Conservation (phyloP, 257 asterid genomes). For the Lycium barbarum region DNA sequence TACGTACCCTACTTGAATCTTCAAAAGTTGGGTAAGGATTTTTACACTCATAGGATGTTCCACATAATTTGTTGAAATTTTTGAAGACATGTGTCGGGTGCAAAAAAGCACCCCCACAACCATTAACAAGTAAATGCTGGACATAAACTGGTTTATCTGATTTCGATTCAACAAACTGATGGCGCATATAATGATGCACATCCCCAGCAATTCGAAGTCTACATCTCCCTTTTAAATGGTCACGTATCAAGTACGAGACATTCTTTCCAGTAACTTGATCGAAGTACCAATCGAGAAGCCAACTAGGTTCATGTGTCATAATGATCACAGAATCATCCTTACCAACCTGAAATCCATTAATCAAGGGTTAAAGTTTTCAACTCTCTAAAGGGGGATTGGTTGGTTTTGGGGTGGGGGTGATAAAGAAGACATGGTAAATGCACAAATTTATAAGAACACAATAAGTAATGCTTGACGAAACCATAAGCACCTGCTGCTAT, state of each 20-base stretch:
- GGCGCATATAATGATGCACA: constrained; percentile 98
- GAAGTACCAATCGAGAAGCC: constrained; percentile 99
- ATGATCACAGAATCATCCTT: constrained; percentile 86
- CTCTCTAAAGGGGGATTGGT: not conserved
- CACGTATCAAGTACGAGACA: constrained; percentile 73
- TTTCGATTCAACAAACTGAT: constrained; percentile 63
- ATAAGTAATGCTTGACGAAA: not conserved
- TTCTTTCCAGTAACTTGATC: constrained; percentile 78
- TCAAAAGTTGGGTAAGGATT: constrained; percentile 92
- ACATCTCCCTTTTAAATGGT: constrained; percentile 87
- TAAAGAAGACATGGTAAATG: constrained; percentile 3
- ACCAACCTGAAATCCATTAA: constrained; percentile 61
- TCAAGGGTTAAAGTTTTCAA: not conserved
- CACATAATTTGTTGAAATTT: constrained; percentile 64
- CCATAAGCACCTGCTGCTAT: not conserved
- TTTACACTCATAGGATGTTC: constrained; percentile 78
- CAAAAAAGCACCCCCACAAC: constrained; percentile 99
- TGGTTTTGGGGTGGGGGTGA: not conserved
- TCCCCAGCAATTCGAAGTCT: constrained; percentile 95
- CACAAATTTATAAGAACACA: not conserved
- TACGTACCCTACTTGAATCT: constrained; percentile 93
- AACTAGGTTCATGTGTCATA: constrained; percentile 96
- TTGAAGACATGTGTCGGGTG: constrained; percentile 97
- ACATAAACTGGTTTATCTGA: constrained; percentile 79
- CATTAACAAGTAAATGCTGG: constrained; percentile 94